Conservation (phyloP, 495 filamentous ascomycete species). For the Trichoderma asperelloides region DNA sequence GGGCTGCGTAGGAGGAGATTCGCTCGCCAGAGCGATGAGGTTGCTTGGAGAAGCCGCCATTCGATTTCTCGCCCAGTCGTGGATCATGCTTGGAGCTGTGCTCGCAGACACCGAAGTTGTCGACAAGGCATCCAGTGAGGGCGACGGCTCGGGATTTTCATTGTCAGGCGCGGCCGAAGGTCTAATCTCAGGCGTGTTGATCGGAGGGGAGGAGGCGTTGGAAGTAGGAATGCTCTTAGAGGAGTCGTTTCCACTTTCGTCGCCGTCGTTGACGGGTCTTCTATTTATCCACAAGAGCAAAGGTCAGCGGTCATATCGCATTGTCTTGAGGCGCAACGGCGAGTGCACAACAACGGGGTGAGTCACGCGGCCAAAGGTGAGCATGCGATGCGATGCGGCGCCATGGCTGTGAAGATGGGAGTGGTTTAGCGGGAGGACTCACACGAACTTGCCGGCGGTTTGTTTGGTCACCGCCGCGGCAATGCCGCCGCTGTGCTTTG, state of each 20-base stretch:
- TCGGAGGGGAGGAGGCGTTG: constrained; percentile 30
- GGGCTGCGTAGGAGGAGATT: constrained; percentile 43
- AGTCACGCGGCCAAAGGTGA: constrained; percentile 8
- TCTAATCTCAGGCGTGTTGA: constrained; percentile 33
- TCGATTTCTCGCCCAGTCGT: constrained; percentile 43
- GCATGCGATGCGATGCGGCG: neutral
- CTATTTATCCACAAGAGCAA: constrained; percentile 11
- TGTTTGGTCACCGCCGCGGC: constrained; percentile 45
- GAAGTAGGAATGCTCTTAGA: constrained; percentile 26
- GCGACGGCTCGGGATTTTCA: constrained; percentile 30
- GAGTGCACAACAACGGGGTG: neutral
- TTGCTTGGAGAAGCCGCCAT: constrained; percentile 48
- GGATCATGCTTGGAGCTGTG: constrained; percentile 34
- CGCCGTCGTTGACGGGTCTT: constrained; percentile 25
- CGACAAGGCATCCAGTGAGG: constrained; percentile 35
- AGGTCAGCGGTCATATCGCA: neutral
- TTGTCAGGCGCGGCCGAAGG: constrained; percentile 27
- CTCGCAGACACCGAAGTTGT: constrained; percentile 37
- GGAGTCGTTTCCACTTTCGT: constrained; percentile 12
- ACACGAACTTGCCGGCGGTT: constrained; percentile 39
- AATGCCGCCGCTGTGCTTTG: constrained; percentile 40
- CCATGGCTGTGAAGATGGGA: neutral
- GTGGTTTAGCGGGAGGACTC: constrained; percentile 16
- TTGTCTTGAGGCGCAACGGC: neutral
- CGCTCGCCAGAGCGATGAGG: constrained; percentile 43